Evolutionary conservation across 345 rosid species (phyloP).

Genomic region (Hibiscus tridactylites): DNA sequence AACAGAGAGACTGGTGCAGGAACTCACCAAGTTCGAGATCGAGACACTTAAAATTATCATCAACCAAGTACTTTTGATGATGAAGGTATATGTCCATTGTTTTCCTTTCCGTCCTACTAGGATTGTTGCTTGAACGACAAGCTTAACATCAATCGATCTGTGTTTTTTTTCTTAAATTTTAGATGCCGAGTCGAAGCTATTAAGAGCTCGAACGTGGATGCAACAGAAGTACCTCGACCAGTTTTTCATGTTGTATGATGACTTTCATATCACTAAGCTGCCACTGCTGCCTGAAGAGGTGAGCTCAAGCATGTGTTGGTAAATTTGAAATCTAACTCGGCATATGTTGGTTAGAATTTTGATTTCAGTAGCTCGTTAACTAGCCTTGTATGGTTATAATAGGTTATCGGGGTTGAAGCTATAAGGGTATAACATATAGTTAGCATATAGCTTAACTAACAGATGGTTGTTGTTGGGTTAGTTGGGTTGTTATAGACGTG

Average conservation of each 20-base stretch:
- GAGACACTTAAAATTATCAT: constrained; percentile 94
- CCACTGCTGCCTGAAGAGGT: constrained; percentile 98
- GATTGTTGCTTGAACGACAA: constrained; percentile 7
- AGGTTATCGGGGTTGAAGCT: constrained; percentile 46
- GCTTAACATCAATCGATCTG: not conserved
- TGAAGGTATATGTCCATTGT: constrained; percentile 45
- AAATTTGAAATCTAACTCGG: no score
- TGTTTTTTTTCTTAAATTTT: constrained; percentile 3
- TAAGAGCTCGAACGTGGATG: constrained; percentile 91
- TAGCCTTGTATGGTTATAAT: constrained; percentile 2
- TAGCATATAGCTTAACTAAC: no score
- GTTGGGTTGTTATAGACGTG: no score
- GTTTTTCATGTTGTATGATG: constrained; percentile 96
- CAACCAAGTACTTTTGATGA: constrained; percentile 87
- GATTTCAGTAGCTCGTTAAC: constrained; percentile 9
- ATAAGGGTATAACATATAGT: no score
- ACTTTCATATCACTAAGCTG: constrained; percentile 90
- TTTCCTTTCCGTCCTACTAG: not conserved
- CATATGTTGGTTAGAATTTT: not conserved
- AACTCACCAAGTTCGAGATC: constrained; percentile 95
- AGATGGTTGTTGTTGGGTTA: no score
- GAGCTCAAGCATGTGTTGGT: constrained; percentile 3
- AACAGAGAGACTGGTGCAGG: constrained; percentile 97
- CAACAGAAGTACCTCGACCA: constrained; percentile 97
- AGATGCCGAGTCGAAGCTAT: constrained; percentile 89